A percentile compares a stretch with the other conserved stretches of the same genome.
Conservation (phyloP, 352 stramenopile species). For the Thraustochytrium sp. region DNA sequence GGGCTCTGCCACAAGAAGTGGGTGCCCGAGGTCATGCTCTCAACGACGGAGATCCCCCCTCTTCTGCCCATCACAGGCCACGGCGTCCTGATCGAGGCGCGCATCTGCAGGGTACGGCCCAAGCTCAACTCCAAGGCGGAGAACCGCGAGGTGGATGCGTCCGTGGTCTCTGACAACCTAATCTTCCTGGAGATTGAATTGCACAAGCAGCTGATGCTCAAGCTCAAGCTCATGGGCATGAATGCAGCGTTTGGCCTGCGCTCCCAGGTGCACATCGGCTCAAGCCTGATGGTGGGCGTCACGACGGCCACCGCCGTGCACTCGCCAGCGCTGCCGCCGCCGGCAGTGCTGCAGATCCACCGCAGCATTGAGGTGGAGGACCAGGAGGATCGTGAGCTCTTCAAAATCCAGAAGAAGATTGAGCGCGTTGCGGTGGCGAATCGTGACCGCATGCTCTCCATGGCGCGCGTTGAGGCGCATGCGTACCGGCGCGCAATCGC, state of each 20-base stretch:
- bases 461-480: background rate
- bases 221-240: conserved; percentile 83
- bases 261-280: conserved; percentile 80
- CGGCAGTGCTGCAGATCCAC: conserved; percentile 19
- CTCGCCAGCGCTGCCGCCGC: conserved; percentile 80
- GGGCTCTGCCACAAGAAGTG: conserved; percentile 92
- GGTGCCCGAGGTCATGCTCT: conserved; percentile 70
- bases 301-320: conserved; percentile 84
- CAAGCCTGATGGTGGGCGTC: conserved; percentile 74
- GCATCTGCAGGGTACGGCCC: conserved; percentile 81
- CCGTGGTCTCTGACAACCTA: conserved; percentile 88
- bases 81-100: conserved; percentile 88
- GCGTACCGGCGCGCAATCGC: background rate
- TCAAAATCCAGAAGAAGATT: conserved; percentile 23
- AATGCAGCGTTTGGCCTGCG: conserved; percentile 92
- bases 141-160: conserved; percentile 86
- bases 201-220: conserved; percentile 88
- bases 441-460: conserved; percentile 4
- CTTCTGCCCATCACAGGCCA: conserved; percentile 75
- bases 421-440: background rate
- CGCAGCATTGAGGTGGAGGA: conserved; percentile 38
- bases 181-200: conserved; percentile 97
- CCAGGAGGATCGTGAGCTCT: conserved; percentile 29
- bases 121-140: conserved; percentile 60
- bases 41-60: conserved; percentile 49